Percentiles rank a stretch among this genome's conserved stretches.
These are phyloP conservation scores for Eucalyptus cloeziana DNA, from an alignment of 345 rosid species.

Conservation along the genomic window DNA sequence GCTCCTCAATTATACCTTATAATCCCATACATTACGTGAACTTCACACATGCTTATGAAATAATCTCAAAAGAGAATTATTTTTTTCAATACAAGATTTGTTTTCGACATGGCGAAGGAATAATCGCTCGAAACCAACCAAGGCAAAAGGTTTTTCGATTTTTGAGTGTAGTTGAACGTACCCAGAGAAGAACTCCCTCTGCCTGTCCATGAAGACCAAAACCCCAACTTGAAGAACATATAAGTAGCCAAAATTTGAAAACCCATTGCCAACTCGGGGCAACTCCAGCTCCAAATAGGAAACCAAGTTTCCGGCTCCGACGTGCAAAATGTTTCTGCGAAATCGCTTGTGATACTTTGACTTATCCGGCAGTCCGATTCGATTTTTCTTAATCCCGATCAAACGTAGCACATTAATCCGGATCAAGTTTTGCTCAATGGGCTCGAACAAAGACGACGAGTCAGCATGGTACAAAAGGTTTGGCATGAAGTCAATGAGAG, in stretches of 20 bases:
- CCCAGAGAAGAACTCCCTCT: not conserved
- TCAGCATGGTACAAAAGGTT: not conserved
- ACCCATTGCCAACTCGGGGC: not conserved
- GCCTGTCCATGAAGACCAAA: not conserved
- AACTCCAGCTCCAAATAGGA: not conserved
- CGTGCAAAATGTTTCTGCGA: not conserved
- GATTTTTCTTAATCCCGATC: not conserved
- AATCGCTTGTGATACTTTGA: not conserved
- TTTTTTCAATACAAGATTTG: not conserved
- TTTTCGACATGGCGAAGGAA: rapidly evolving
- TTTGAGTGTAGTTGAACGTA: not conserved
- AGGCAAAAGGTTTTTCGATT: not conserved
- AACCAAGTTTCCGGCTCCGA: not conserved
- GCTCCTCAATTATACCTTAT: not conserved
- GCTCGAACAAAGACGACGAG: not conserved
- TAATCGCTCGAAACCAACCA: too few relatives aligned
- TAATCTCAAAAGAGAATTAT: not conserved
- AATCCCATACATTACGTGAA: not conserved
- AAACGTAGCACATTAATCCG: not conserved
- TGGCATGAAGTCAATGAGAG: not conserved
- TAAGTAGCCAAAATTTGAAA: not conserved
- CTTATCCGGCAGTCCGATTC: not conserved
- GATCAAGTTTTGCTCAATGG: not conserved
- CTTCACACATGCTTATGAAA: not conserved
- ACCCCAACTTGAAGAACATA: not conserved